A percentile compares a stretch with the other conserved stretches of the same genome.
Evolutionary conservation across 176 grass and related monocot species (phyloP).

Genomic region (Dendrocalamus sinicus): DNA sequence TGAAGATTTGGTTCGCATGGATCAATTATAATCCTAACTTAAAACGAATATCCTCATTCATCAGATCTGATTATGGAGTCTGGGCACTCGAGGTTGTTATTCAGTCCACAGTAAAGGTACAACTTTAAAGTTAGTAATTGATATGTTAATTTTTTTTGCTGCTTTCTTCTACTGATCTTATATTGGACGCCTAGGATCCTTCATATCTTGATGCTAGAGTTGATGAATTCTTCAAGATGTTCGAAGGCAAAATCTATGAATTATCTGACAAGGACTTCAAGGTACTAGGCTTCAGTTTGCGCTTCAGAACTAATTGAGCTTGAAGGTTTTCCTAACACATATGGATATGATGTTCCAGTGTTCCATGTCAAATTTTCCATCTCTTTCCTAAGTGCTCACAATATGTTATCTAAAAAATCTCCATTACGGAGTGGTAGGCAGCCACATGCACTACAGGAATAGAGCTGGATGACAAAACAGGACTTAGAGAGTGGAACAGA

Average conservation of each 20-base stretch:
- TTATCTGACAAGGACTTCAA: constrained; percentile 81
- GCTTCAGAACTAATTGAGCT: constrained; percentile 11
- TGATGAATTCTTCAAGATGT: constrained; percentile 80
- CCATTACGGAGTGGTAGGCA: neutral
- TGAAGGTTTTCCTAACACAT: neutral
- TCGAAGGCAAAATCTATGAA: constrained; percentile 79
- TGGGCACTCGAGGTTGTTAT: constrained; percentile 69
- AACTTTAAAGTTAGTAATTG: constrained; percentile 19
- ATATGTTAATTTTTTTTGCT: neutral
- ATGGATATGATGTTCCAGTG: neutral
- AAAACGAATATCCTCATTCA: constrained; percentile 17
- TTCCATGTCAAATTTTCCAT: neutral
- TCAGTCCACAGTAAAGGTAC: constrained; percentile 88
- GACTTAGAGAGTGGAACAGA: neutral
- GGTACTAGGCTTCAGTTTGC: constrained; percentile 52
- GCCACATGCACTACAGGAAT: neutral
- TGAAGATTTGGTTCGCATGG: constrained; percentile 1
- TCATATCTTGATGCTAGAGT: constrained; percentile 75
- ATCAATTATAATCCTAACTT: constrained; percentile 36
- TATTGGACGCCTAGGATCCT: constrained; percentile 62
- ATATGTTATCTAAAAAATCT: neutral
- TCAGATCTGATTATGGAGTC: constrained; percentile 71
- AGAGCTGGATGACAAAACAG: neutral
- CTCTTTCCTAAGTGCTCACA: neutral
- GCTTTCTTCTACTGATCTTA: constrained; percentile 38